phyloP scores from a whole-genome alignment of 2,329 filamentous ascomycete species.

The Diplodia sapinea region DNA sequence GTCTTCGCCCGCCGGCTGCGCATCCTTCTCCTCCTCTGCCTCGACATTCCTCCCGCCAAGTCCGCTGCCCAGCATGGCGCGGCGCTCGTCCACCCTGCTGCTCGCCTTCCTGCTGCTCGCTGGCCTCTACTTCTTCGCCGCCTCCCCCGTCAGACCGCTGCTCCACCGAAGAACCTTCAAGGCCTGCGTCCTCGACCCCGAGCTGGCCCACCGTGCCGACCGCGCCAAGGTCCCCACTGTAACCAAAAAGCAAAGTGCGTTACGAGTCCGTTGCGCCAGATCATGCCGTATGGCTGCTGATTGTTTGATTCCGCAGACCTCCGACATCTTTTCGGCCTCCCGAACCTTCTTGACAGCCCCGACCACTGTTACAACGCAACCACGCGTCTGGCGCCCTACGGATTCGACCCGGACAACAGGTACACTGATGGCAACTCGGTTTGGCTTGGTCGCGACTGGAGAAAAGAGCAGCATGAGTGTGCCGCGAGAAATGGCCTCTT shows the following conservation, averaged over 20 bases:
- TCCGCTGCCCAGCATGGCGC: constrained; percentile 27
- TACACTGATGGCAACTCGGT: background rate
- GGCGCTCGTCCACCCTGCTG: constrained; percentile 18
- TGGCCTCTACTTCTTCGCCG: constrained; percentile 23
- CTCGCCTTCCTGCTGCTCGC: constrained; percentile 14
- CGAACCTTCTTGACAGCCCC: constrained; percentile 23
- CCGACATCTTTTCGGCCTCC: constrained; percentile 27
- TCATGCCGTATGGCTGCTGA: background rate
- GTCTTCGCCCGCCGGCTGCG: background rate
- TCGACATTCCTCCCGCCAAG: constrained; percentile 2
- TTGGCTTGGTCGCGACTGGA: constrained; percentile 61
- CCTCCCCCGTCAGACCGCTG: constrained; percentile 1
- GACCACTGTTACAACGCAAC: constrained; percentile 26
- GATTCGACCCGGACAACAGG: constrained; percentile 4
- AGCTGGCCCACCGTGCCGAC: constrained; percentile 21
- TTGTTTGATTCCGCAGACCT: constrained; percentile 12
- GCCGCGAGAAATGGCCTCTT: constrained; percentile 63
- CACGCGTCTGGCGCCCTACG: constrained; percentile 25
- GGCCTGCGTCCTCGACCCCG: constrained; percentile 22
- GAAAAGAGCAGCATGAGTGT: constrained; percentile 71
- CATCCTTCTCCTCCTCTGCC: background rate
- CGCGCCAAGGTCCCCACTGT: constrained; percentile 26
- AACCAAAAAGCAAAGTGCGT: constrained; percentile 23
- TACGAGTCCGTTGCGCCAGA: background rate
- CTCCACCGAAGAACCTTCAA: constrained; percentile 13